Evolutionary conservation across 2,329 filamentous ascomycete genomes (phyloP).

Genomic region (Hypoxylon sp.): DNA sequence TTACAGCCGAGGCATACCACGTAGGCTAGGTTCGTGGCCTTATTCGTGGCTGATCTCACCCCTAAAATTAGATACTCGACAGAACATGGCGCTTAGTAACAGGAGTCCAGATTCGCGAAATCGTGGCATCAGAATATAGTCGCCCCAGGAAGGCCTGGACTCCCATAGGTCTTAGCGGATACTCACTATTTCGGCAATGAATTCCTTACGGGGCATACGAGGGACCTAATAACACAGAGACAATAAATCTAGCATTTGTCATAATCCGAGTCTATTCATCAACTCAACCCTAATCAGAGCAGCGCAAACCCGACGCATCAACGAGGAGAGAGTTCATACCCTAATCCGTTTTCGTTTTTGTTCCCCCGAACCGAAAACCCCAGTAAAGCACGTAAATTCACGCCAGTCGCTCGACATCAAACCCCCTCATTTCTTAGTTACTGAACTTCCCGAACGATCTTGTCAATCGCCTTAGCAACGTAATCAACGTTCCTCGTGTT

Average conservation of each 20-base stretch:
- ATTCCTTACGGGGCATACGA: not conserved
- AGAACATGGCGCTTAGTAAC: not conserved
- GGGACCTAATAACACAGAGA: not conserved
- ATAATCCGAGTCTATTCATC: conserved; percentile 26
- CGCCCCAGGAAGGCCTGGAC: not conserved
- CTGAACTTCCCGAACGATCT: conserved; percentile 75
- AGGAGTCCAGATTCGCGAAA: not conserved
- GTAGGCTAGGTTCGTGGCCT: conserved; percentile 3
- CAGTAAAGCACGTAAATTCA: conserved; percentile 28
- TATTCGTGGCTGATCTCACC: conserved; percentile 11
- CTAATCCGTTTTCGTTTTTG: conserved; percentile 30
- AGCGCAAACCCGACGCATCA: conserved; percentile 24
- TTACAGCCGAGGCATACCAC: conserved; percentile 11
- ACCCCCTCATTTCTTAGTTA: conserved; percentile 26
- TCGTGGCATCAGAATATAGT: not conserved
- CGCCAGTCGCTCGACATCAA: conserved; percentile 8
- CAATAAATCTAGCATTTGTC: conserved; percentile 19
- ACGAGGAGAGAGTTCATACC: conserved; percentile 33
- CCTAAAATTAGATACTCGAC: not conserved
- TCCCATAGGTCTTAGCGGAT: not conserved
- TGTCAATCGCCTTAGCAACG: conserved; percentile 89
- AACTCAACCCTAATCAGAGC: conserved; percentile 9
- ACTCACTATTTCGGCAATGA: not conserved
- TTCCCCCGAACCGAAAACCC: conserved; percentile 28
- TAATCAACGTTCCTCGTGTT: conserved; percentile 95